Percentiles rank a stretch among this genome's conserved stretches.
Conservation (phyloP, 1,284 basidiomycete species). For the Ganoderma multipileum region DNA sequence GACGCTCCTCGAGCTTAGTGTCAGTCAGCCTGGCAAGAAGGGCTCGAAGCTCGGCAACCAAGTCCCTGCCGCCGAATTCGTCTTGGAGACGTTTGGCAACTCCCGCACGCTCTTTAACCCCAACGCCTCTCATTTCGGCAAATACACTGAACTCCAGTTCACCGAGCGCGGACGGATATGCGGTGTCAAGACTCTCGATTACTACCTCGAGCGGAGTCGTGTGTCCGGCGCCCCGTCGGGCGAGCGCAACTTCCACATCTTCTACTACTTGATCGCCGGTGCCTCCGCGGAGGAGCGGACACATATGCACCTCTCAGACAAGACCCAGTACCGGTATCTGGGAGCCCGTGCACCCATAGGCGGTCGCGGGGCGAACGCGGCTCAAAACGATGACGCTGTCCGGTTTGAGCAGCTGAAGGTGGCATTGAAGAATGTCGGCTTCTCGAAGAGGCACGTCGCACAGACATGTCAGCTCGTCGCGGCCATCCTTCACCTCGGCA, state of each 20-base stretch:
- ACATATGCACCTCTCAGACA: slow-evolving; percentile 85
- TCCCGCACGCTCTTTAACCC: slow-evolving; percentile 90
- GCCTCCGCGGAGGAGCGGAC: slow-evolving; percentile 87
- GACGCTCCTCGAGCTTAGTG: slow-evolving; percentile 87
- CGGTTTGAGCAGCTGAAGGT: slow-evolving; percentile 93
- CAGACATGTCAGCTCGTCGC: slow-evolving; percentile 95
- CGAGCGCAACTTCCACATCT: slow-evolving; percentile 96
- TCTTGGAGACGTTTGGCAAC: slow-evolving; percentile 93
- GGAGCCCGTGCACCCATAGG: slow-evolving; percentile 62
- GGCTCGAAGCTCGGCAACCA: slow-evolving; percentile 87
- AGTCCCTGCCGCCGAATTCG: slow-evolving; percentile 93
- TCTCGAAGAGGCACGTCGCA: slow-evolving; percentile 92
- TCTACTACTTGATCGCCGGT: slow-evolving; percentile 94
- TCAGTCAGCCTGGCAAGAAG: slow-evolving; percentile 92
- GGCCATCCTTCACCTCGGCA: slow-evolving; percentile 95
- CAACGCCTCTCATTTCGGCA: slow-evolving; percentile 91
- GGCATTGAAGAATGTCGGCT: slow-evolving; percentile 91
- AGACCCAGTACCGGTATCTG: slow-evolving; percentile 84
- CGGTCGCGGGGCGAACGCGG: slow-evolving; percentile 40
- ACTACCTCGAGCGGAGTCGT: slow-evolving; percentile 92
- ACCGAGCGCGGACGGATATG: slow-evolving; percentile 87
- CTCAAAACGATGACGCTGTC: slow-evolving; percentile 75
- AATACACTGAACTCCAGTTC: slow-evolving; percentile 95
- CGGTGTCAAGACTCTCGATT: slow-evolving; percentile 95
- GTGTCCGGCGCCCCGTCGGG: slow-evolving; percentile 84